Percentiles rank a stretch among this genome's conserved stretches.
phyloP scores from a whole-genome alignment of 257 asterid species.

The Ocimum tenuiflorum region DNA sequence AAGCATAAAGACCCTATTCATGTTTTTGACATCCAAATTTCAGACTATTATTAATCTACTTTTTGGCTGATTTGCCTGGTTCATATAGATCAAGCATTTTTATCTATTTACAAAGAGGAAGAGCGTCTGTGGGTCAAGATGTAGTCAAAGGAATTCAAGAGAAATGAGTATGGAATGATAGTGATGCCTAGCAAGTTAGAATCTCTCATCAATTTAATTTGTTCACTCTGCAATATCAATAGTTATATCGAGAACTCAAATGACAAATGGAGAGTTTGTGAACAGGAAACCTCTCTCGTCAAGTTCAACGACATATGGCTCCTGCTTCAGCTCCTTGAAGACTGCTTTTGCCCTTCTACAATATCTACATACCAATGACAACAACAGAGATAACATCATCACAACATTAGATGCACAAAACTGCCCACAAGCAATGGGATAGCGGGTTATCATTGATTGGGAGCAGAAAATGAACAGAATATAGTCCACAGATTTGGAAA shows the following conservation, averaged over 20 bases:
- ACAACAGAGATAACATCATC: background rate
- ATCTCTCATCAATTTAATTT: background rate
- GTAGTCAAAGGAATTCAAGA: background rate
- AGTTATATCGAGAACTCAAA: background rate
- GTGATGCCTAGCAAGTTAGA: background rate
- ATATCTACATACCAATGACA: slow-evolving; percentile 43
- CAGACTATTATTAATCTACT: background rate
- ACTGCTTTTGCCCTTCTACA: slow-evolving; percentile 89
- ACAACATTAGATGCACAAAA: background rate
- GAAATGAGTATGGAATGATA: background rate
- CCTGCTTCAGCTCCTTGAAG: slow-evolving; percentile 60
- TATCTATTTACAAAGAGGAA: background rate
- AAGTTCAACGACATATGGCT: slow-evolving; percentile 29
- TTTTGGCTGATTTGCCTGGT: background rate
- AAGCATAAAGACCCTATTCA: background rate
- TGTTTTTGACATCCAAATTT: background rate
- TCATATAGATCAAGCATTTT: background rate
- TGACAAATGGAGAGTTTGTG: background rate
- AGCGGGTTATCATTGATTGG: background rate
- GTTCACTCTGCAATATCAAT: background rate
- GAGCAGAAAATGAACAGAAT: background rate
- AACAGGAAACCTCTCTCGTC: slow-evolving; percentile 43
- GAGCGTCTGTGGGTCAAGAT: background rate
- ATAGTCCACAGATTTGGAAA: background rate
- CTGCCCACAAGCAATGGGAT: background rate